These are phyloP conservation scores for Daldinia concentrica DNA, from an alignment of 495 filamentous ascomycete species.

Conservation along the genomic window DNA sequence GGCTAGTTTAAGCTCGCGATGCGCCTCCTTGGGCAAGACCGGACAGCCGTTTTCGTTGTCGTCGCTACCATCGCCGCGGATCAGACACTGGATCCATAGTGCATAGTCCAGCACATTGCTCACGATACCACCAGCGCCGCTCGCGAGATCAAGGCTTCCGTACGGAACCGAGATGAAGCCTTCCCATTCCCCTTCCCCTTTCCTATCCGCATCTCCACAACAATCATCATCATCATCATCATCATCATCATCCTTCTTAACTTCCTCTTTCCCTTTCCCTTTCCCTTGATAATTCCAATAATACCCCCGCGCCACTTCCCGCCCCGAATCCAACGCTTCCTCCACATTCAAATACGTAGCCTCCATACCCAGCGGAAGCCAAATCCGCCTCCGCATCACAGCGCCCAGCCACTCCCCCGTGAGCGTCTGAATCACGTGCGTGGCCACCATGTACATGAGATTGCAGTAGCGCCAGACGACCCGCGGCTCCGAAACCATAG, in stretches of 20 bases:
- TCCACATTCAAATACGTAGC: constrained; percentile 59
- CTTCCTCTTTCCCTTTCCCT: neutral
- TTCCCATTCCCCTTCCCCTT: neutral
- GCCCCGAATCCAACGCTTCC: constrained; percentile 41
- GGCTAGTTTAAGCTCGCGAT: constrained; percentile 51
- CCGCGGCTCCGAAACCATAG: constrained; percentile 51
- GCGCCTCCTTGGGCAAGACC: constrained; percentile 45
- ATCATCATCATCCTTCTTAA: no score
- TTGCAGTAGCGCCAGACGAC: constrained; percentile 62
- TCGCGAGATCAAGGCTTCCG: constrained; percentile 42
- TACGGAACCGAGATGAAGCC: constrained; percentile 35
- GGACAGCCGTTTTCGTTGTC: constrained; percentile 21
- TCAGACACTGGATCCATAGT: constrained; percentile 55
- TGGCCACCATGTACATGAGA: constrained; percentile 58
- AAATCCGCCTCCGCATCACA: constrained; percentile 55
- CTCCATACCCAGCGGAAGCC: constrained; percentile 60
- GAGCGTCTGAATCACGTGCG: constrained; percentile 55
- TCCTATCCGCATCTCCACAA: no score
- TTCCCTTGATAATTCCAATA: constrained; percentile 41
- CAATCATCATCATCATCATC: no score
- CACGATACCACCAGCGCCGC: constrained; percentile 61
- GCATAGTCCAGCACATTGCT: constrained; percentile 64
- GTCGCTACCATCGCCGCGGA: constrained; percentile 23
- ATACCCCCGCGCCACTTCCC: constrained; percentile 40
- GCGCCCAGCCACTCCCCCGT: constrained; percentile 56